phyloP scores from a whole-genome alignment of 148 eudicot genomes.

The Talinum fruticosum region DNA sequence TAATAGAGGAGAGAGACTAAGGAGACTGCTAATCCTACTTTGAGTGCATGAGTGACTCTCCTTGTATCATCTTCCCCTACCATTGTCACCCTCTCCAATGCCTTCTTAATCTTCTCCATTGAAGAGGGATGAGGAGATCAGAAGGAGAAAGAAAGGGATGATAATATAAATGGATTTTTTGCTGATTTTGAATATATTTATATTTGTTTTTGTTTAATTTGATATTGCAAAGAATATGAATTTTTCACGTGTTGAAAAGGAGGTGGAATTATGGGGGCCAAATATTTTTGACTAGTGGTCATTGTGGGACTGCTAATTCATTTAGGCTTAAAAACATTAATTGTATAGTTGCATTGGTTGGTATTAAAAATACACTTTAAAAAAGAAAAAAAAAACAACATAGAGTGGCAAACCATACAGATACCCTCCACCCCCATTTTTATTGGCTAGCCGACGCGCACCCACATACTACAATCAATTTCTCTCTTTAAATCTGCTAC shows the following conservation, averaged over 20 bases:
- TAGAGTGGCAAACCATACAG: background rate
- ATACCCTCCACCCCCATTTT: background rate
- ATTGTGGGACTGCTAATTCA: background rate
- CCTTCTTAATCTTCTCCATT: background rate
- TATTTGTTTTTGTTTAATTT: too few species aligned
- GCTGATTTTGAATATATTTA: too few species aligned
- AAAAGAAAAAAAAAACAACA: too few species aligned
- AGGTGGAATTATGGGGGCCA: background rate
- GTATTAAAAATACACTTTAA: background rate
- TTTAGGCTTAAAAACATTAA: background rate
- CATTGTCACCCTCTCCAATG: conserved; percentile 9
- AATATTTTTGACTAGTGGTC: background rate
- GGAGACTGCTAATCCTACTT: conserved; percentile 43
- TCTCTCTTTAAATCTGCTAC: too few species aligned
- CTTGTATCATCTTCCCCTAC: conserved; percentile 46
- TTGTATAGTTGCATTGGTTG: background rate
- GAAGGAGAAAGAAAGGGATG: background rate
- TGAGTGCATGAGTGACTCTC: conserved; percentile 34
- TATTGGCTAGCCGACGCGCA: background rate
- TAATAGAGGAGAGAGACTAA: conserved; percentile 47
- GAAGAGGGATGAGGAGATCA: background rate
- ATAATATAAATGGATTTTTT: background rate
- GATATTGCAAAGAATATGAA: background rate
- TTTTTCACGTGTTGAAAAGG: background rate
- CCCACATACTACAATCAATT: background rate